Conservation (phyloP, 495 filamentous ascomycete species). For the Cladorrhinum samala region DNA sequence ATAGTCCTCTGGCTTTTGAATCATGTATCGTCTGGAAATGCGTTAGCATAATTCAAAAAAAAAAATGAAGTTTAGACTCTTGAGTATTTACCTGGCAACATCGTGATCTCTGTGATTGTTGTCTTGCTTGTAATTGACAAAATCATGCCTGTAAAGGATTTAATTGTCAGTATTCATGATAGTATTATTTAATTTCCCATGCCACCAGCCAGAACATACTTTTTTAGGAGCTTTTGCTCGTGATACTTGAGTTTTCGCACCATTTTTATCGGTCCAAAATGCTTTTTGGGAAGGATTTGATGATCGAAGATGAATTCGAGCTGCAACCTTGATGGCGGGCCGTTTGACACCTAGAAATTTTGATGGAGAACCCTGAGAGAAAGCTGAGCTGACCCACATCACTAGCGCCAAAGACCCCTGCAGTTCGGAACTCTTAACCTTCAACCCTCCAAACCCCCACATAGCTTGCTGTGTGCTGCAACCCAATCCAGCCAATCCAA, state of each 20-base stretch:
- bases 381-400: too few species aligned
- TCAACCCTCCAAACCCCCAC: too few species aligned
- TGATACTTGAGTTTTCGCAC: conserved; percentile 81
- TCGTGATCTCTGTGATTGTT: conserved; percentile 69
- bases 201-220: not conserved
- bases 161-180: too few species aligned
- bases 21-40: conserved; percentile 64
- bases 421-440: too few species aligned
- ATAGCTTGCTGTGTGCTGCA: too few species aligned
- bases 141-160: conserved; percentile 94
- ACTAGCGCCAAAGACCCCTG: too few species aligned
- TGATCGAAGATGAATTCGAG: too few species aligned
- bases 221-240: conserved; percentile 27
- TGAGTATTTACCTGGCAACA: conserved; percentile 46
- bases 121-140: conserved; percentile 89
- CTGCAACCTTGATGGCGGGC: too few species aligned
- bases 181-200: not conserved
- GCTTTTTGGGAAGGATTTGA: too few species aligned
- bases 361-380: conserved; percentile 3
- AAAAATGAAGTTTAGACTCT: not conserved
- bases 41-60: conserved; percentile 4
- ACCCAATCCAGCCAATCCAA: conserved; percentile 4
- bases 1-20: conserved; percentile 71
- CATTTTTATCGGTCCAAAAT: conserved; percentile 57
- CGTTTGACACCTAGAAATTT: conserved; percentile 12